phyloP scores from a whole-genome alignment of 495 filamentous ascomycete species.

The Aspergillus coremiiformis region DNA sequence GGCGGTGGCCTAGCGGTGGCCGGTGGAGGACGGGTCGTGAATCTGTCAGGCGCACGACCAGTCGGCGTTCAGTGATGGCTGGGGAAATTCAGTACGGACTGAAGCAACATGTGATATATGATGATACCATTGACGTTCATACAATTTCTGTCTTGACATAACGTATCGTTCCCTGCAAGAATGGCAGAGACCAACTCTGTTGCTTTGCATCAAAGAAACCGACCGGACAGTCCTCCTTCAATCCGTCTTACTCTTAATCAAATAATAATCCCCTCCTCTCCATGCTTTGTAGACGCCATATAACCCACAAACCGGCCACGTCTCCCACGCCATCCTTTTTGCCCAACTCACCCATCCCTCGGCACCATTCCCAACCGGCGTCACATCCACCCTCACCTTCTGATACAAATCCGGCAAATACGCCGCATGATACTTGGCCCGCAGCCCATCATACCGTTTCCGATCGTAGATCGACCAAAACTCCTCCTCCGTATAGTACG shows the following conservation, averaged over 20 bases:
- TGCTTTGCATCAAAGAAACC: no score
- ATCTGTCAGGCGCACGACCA: slow-evolving; percentile 45
- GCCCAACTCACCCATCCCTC: slow-evolving; percentile 5
- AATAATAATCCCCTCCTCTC: slow-evolving; percentile 20
- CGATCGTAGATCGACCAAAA: slow-evolving; percentile 50
- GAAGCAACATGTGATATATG: neutral
- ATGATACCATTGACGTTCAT: neutral
- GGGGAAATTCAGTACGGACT: no score
- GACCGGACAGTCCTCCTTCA: no score
- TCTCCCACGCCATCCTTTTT: slow-evolving; percentile 14
- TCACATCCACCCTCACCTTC: slow-evolving; percentile 38
- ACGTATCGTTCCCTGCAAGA: neutral
- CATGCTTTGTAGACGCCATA: slow-evolving; percentile 21
- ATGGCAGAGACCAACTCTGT: neutral
- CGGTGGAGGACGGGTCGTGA: slow-evolving; percentile 43
- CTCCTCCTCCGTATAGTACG: slow-evolving; percentile 47
- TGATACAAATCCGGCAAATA: slow-evolving; percentile 46
- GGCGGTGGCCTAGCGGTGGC: slow-evolving; percentile 11
- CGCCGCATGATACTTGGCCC: slow-evolving; percentile 43
- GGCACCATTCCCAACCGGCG: neutral
- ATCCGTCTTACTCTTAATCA: neutral
- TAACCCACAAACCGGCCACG: slow-evolving; percentile 20
- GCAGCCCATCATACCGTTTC: slow-evolving; percentile 39
- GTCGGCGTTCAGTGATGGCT: slow-evolving; percentile 36
- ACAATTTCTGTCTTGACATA: neutral